phyloP scores from a whole-genome alignment of 2,329 filamentous ascomycete genomes.

The Cytospora piceae region DNA sequence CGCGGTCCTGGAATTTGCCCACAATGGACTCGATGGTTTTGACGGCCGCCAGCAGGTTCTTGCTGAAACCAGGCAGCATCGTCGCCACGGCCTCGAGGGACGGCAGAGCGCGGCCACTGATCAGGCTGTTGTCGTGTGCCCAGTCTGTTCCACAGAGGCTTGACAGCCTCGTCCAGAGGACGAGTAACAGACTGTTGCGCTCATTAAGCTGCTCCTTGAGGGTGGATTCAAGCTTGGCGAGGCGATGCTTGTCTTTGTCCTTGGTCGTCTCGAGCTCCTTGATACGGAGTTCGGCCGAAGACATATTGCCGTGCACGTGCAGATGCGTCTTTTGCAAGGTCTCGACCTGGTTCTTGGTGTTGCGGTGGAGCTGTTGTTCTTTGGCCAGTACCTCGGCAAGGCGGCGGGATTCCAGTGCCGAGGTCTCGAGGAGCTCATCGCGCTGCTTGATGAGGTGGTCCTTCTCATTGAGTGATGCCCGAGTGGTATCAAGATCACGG shows the following conservation, averaged over 20 bases:
- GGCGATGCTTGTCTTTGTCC: slow-evolving; percentile 75
- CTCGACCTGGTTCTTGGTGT: slow-evolving; percentile 86
- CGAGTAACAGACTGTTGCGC: slow-evolving; percentile 83
- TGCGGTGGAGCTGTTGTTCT: slow-evolving; percentile 81
- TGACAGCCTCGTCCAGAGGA: slow-evolving; percentile 89
- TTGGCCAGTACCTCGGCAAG: slow-evolving; percentile 88
- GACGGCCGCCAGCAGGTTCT: slow-evolving; percentile 84
- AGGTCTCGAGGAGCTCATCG: slow-evolving; percentile 84
- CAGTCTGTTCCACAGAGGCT: slow-evolving; percentile 88
- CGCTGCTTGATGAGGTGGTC: slow-evolving; percentile 88
- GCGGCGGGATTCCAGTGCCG: slow-evolving; percentile 83
- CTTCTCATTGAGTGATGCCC: slow-evolving; percentile 82
- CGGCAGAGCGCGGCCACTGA: slow-evolving; percentile 82
- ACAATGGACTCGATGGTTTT: slow-evolving; percentile 86
- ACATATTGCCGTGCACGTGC: slow-evolving; percentile 82
- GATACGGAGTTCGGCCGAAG: slow-evolving; percentile 82
- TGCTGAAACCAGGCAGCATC: slow-evolving; percentile 84
- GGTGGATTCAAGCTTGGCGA: slow-evolving; percentile 74
- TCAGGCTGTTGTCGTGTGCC: slow-evolving; percentile 85
- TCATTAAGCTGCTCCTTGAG: slow-evolving; percentile 88
- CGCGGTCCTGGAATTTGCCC: slow-evolving; percentile 74
- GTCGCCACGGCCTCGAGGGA: slow-evolving; percentile 84
- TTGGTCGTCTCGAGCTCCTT: slow-evolving; percentile 83
- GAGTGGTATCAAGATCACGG: slow-evolving; percentile 78
- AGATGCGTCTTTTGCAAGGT: slow-evolving; percentile 86